Conservation (phyloP, 768 basidiomycete species). For the Lactarius quietus region DNA sequence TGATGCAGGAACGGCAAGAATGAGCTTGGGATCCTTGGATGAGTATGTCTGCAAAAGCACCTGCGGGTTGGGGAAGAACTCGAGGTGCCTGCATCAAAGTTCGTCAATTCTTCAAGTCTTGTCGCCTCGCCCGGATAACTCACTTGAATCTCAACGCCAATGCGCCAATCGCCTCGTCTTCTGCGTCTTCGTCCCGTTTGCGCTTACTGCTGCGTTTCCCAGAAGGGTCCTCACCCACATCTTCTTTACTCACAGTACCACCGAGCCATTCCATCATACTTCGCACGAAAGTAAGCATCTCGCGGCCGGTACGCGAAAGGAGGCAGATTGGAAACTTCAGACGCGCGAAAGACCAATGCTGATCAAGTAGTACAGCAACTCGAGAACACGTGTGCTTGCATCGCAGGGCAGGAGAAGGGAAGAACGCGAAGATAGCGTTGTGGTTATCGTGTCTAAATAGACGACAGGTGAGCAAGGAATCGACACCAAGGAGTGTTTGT, state of each 20-base stretch:
- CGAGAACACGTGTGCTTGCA: conserved; percentile 89
- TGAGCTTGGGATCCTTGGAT: conserved; percentile 85
- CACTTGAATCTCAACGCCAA: conserved; percentile 87
- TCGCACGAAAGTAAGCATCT: conserved; percentile 90
- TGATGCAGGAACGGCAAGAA: conserved; percentile 89
- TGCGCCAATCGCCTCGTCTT: conserved; percentile 82
- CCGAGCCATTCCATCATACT: conserved; percentile 99
- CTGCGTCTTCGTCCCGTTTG: conserved; percentile 43
- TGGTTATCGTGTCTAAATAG: conserved; percentile 75
- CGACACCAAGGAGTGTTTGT: conserved; percentile 23
- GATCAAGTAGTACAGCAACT: conserved; percentile 91
- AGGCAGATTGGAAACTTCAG: conserved; percentile 88
- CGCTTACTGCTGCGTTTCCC: conserved; percentile 46
- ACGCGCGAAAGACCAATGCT: conserved; percentile 92
- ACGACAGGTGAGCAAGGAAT: conserved; percentile 10
- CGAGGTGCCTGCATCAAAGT: conserved; percentile 62
- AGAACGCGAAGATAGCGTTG: conserved; percentile 73
- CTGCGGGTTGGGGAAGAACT: conserved; percentile 84
- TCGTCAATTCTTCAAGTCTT: background rate
- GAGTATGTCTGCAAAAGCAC: conserved; percentile 79
- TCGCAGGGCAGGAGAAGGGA: conserved; percentile 92
- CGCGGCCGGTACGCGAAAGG: conserved; percentile 84
- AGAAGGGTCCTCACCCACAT: conserved; percentile 74
- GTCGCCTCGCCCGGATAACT: conserved; percentile 28
- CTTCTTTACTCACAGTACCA: conserved; percentile 89